Evolutionary conservation across 2,329 filamentous ascomycete genomes (phyloP), one percentile per base, ranked within the genome.

Genomic region (Aschersonia sp.): DNA sequence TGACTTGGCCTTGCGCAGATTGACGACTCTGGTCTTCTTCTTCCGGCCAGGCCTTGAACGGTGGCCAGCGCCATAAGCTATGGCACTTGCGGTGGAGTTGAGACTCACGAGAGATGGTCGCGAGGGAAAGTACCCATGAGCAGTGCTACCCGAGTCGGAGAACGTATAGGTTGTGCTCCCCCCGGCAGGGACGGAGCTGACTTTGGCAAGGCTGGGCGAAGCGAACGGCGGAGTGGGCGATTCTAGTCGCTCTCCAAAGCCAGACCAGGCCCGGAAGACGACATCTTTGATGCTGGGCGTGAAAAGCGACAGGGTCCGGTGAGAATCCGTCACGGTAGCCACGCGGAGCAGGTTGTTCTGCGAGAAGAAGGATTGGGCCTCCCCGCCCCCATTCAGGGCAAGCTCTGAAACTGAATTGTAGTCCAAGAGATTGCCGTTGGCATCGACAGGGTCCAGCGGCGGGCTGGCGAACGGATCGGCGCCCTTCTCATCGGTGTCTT

Each of bases 181-280:
- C n/a, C 78, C 80, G 9, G 70, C 70, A 4, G 59, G 68, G 47
- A 80, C 75, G 1, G 83, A 86, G 48, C 82, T 76, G 5, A 77
- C 77, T 59, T 82, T 76, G 42, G 74, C 75, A 20, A 87, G 62
- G 43, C 72, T 72, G 5, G 75, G 75, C 2, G 73, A 70, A 9
- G 68, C 61, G 20, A 69, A 56, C 3, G 67, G 61, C 6, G 74
- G 69, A 6, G 67, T 72, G 62, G 73, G 60, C 49, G 70, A 59
- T 50, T 92, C 85, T 43, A 73, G 73, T 50, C 80, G 74, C 51
- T 95, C 89, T 46, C 78, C 74, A 38, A 83, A 79, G 41, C 85
- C 85, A 12, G 91, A 86, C 87, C 89, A 95, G 32, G 91, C 92
- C 51, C 92, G 79, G 64, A 94, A 96, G 30, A 97, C 84, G 4